Conservation (phyloP, 2,329 filamentous ascomycete genomes). For the Bipolaris gigantea region DNA sequence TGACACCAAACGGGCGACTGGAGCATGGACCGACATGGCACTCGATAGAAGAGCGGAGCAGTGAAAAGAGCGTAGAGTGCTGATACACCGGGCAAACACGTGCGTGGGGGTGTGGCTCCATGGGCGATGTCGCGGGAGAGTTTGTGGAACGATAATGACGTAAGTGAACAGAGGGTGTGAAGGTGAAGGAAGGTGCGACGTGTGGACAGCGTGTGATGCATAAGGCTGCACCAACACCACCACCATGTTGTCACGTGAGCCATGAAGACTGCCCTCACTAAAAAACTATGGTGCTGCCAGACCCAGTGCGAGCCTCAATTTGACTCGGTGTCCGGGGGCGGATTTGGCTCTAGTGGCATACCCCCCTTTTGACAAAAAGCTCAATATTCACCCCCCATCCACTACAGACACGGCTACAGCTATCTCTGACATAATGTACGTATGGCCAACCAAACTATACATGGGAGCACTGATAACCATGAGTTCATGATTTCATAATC, state of each 20-base stretch:
- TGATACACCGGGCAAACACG: not conserved
- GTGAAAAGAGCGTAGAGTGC: not conserved
- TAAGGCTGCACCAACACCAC: not conserved
- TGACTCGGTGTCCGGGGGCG: not conserved
- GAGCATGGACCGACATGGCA: not conserved
- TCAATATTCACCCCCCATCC: too few species aligned
- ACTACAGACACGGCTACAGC: too few species aligned
- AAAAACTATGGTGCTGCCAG: not conserved
- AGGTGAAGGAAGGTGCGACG: not conserved
- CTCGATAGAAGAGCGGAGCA: not conserved
- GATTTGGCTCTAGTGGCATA: not conserved
- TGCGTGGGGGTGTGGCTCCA: not conserved
- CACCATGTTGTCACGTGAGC: not conserved
- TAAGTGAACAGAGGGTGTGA: not conserved
- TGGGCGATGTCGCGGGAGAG: not conserved
- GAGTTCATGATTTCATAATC: too few species aligned
- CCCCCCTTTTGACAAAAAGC: too few species aligned
- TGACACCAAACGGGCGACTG: conserved; percentile 3
- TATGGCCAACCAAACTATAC: too few species aligned
- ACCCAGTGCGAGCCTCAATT: not conserved
- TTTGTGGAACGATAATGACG: not conserved
- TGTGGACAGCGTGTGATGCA: not conserved
- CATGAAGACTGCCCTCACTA: too few species aligned
- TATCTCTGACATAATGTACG: too few species aligned
- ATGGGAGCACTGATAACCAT: too few species aligned